Evolutionary conservation across 495 filamentous ascomycete species (phyloP).

Genomic region (Neurospora sublineolata): DNA sequence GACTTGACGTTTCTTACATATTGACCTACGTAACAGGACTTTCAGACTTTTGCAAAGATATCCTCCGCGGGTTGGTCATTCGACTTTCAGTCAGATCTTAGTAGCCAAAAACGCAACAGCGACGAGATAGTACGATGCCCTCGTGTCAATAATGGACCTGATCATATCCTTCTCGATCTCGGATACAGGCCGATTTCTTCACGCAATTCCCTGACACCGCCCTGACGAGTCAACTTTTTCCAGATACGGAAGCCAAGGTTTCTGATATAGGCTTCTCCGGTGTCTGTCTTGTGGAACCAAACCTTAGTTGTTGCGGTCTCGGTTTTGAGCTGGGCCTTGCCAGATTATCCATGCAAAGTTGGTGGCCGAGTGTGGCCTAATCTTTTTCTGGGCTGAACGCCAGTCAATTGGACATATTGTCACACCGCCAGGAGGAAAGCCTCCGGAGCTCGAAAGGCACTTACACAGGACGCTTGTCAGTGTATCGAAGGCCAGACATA

Average conservation of each 20-base stretch:
- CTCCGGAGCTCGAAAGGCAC: not conserved
- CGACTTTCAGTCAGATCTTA: not conserved
- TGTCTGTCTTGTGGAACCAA: not conserved
- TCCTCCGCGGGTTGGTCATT: not conserved
- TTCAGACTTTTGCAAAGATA: not conserved
- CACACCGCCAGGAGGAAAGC: not conserved
- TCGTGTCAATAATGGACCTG: not conserved
- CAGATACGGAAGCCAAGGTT: not conserved
- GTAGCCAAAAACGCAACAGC: not conserved
- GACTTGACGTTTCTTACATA: not conserved
- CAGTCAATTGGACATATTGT: not conserved
- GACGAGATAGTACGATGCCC: not conserved
- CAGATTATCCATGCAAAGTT: not conserved
- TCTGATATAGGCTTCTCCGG: not conserved
- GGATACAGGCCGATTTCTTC: not conserved
- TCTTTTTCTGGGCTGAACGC: not conserved
- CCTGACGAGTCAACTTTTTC: not conserved
- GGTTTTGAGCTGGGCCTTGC: not conserved
- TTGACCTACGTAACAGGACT: not conserved
- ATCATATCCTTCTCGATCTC: not conserved
- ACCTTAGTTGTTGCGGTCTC: not conserved
- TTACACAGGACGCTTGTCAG: not conserved
- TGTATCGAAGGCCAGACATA: not conserved
- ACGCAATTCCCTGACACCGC: not conserved
- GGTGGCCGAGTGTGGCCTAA: not conserved